phyloP scores from a whole-genome alignment of 495 filamentous ascomycete species.

The Oidiodendron maius region DNA sequence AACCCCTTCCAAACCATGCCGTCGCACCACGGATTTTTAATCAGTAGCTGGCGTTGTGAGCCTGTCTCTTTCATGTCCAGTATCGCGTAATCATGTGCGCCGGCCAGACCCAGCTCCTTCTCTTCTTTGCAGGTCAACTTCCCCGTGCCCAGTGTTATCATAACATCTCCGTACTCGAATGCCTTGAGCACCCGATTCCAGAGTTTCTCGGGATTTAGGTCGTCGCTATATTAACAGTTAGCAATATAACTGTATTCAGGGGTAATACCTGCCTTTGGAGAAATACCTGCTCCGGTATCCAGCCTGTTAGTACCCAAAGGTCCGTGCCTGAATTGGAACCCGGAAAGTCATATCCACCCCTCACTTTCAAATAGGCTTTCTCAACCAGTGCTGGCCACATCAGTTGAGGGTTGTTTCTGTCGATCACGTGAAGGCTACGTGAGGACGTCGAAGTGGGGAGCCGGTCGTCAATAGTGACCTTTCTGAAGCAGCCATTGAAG shows the following conservation, averaged over 20 bases:
- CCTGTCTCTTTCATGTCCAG: slow-evolving; percentile 67
- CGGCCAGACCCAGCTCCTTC: slow-evolving; percentile 70
- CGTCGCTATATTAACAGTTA: slow-evolving; percentile 40
- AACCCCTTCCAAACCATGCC: slow-evolving; percentile 61
- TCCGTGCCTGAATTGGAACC: slow-evolving; percentile 98
- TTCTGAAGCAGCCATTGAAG: slow-evolving; percentile 90
- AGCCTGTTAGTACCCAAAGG: slow-evolving; percentile 82
- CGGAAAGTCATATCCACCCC: slow-evolving; percentile 95
- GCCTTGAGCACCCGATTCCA: slow-evolving; percentile 74
- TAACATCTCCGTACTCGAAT: slow-evolving; percentile 73
- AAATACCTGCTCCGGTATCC: slow-evolving; percentile 95
- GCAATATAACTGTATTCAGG: slow-evolving; percentile 2
- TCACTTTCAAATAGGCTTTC: slow-evolving; percentile 95
- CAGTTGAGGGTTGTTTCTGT: slow-evolving; percentile 68
- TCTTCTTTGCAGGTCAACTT: slow-evolving; percentile 68
- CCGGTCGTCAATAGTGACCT: slow-evolving; percentile 86
- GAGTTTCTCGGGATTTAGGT: slow-evolving; percentile 63
- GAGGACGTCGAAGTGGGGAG: slow-evolving; percentile 70
- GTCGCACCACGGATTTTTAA: slow-evolving; percentile 96
- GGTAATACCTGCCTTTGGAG: slow-evolving; percentile 56
- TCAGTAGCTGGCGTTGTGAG: slow-evolving; percentile 59
- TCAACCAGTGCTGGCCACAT: slow-evolving; percentile 93
- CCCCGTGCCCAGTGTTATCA: slow-evolving; percentile 88
- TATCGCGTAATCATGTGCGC: slow-evolving; percentile 92
- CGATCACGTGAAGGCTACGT: slow-evolving; percentile 78